These are phyloP conservation scores for Malassezia sympodialis DNA, from an alignment of 1,284 basidiomycete genomes.

Conservation along the genomic window DNA sequence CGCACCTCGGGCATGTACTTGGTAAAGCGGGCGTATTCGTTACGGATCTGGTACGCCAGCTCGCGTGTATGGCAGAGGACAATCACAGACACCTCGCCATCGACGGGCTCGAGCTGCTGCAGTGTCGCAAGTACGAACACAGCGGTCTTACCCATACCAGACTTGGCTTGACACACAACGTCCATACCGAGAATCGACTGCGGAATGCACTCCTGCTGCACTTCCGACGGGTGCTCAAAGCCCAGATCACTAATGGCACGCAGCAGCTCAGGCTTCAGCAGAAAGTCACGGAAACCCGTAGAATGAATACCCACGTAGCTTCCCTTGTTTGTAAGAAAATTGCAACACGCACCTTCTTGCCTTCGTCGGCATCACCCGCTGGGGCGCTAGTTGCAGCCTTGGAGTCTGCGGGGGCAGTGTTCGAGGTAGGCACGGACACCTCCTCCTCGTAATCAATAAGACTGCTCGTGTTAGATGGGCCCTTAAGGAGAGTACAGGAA, in stretches of 20 bases:
- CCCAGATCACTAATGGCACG: conserved; percentile 96
- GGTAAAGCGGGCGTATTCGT: conserved; percentile 96
- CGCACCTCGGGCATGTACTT: conserved; percentile 99
- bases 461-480: conserved; percentile 19
- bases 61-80: conserved; percentile 99
- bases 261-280: conserved; percentile 90
- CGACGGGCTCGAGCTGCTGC: conserved; percentile 95
- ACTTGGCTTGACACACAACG: conserved; percentile 98
- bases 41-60: conserved; percentile 98
- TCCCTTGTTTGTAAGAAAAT: conserved; percentile 23
- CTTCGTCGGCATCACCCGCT: conserved; percentile 30
- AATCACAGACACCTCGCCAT: conserved; percentile 93
- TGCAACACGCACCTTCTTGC: conserved; percentile 33
- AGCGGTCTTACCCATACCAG: conserved; percentile 98
- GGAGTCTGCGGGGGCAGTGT: conserved; percentile 6
- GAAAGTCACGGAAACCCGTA: conserved; percentile 60
- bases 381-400: conserved; percentile 29
- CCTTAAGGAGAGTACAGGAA: not conserved
- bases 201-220: conserved; percentile 99
- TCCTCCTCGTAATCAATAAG: conserved; percentile 50
- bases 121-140: conserved; percentile 96
- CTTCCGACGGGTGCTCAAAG: conserved; percentile 99
- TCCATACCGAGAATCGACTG: conserved; percentile 99
- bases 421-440: conserved; percentile 24
- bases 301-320: conserved; percentile 49